Evolutionary conservation across 2,329 filamentous ascomycete genomes (phyloP), one percentile per base, ranked within the genome.

Genomic region (Ophiostoma ulmi): DNA sequence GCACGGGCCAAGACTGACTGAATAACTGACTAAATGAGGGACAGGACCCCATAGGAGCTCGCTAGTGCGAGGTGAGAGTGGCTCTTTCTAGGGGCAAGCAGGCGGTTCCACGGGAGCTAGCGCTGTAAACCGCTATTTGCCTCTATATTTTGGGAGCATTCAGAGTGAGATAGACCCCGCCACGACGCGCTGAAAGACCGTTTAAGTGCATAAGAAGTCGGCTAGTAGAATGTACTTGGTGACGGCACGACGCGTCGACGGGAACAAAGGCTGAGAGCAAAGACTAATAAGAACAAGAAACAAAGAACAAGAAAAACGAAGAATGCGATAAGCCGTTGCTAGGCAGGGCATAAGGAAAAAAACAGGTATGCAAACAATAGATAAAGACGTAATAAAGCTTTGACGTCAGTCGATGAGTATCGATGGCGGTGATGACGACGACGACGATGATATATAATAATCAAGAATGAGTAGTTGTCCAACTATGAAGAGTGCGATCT

Each of bases 31-130:
- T 48, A 7, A 48, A 48, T 48, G 44, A 63, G 58, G 58, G 55
- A 61, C 55, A 31, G 31, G 5, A 22, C 48, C 31, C 58, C 58
- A 20, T 63, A 64, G 20, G 35, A 36, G 31, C 61, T 64, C 61
- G 38, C n/a, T 58, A 58, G 52, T 58, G 52, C n/a, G n/a, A 10
- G 31, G 31, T 31, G n/a, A 58, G 52, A 58, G 26, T 11, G 55
- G 14, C 26, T 6, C 55, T 17, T 26, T 35, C 22, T 67, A 67
- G 65, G 38, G 65, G 38, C 65, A 41, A 48, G 4, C n/a, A 26
- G 65, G 39, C 39, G 65, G 65, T 41, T 48, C 22, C 20, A 31
- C 65, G 65, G 65, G 22, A 67, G 39, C 65, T 67, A 67, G 39
- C 65, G 39, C 65, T 67, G 39, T 67, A 67, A 66, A 39, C 38